Evolutionary conservation across 345 rosid genomes (phyloP).

Genomic region (Bruguiera gymnorhiza): DNA sequence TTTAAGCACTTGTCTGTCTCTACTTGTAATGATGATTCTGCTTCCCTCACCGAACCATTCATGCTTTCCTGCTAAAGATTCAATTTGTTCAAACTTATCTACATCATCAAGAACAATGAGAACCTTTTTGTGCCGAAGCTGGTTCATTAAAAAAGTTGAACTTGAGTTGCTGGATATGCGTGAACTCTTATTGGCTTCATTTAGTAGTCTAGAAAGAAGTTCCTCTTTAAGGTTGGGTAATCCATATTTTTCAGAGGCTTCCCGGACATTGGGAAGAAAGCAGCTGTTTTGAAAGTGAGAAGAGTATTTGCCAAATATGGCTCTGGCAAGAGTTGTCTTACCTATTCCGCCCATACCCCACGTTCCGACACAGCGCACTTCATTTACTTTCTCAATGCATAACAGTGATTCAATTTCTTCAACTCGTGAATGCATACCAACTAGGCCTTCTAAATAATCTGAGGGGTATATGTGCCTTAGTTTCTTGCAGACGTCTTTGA

Average conservation of each 20-base stretch:
- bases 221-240: background rate
- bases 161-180: too few species aligned
- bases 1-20: conserved; percentile 5
- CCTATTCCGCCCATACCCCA: conserved; percentile 27
- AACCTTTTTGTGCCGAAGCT: background rate
- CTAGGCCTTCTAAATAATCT: background rate
- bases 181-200: background rate
- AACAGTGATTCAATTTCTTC: background rate
- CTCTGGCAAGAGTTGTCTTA: conserved; percentile 27
- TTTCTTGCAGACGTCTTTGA: background rate
- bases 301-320: background rate
- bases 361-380: conserved; percentile 7
- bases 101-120: conserved; percentile 1
- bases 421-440: conserved; percentile 13
- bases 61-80: background rate
- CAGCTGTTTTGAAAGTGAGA: conserved; percentile 7
- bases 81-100: background rate
- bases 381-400: background rate
- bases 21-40: background rate
- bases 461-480: background rate
- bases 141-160: background rate
- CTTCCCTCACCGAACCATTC: too few species aligned
- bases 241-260: background rate
- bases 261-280: conserved; percentile 13
- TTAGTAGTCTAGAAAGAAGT: conserved; percentile 6